Evolutionary conservation across 2,329 filamentous ascomycete genomes (phyloP).

Genomic region (Claviceps digitariae): DNA sequence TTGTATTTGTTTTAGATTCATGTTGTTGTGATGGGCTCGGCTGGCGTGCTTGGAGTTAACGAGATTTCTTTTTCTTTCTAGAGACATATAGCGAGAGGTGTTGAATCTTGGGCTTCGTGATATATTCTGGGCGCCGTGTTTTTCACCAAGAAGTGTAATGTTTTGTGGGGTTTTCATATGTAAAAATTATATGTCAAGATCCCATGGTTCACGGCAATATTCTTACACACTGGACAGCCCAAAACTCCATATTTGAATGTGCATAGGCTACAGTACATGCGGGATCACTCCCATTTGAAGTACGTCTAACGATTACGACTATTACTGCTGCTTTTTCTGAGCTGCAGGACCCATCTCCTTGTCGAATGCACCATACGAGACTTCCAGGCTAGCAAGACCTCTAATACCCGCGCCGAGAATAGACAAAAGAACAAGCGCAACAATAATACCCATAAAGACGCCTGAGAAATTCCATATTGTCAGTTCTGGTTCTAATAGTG

Average conservation of each 20-base stretch:
- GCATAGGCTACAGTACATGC: constrained; percentile 7
- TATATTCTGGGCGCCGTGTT: background rate
- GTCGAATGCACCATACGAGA: constrained; percentile 89
- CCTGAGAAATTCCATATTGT: constrained; percentile 33
- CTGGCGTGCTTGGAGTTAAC: constrained; percentile 1
- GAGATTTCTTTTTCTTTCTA: background rate
- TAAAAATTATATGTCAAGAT: too few relatives aligned
- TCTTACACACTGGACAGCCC: constrained; percentile 1
- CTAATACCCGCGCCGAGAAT: constrained; percentile 69
- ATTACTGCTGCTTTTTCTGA: constrained; percentile 56
- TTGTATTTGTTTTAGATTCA: background rate
- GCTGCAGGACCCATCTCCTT: constrained; percentile 87
- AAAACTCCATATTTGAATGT: constrained; percentile 9
- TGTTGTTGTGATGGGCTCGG: background rate
- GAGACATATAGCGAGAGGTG: background rate
- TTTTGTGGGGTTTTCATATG: background rate
- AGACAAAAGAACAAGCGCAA: constrained; percentile 54
- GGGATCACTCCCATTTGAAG: background rate
- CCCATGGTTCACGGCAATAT: background rate
- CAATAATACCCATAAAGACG: constrained; percentile 76
- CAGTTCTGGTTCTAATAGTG: constrained; percentile 1
- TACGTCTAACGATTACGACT: background rate
- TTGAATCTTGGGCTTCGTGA: background rate
- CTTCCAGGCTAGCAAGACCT: constrained; percentile 67
- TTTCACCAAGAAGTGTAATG: background rate